Evolutionary conservation across 768 basidiomycete species (phyloP).

Genomic region (Tulasnella sp.): DNA sequence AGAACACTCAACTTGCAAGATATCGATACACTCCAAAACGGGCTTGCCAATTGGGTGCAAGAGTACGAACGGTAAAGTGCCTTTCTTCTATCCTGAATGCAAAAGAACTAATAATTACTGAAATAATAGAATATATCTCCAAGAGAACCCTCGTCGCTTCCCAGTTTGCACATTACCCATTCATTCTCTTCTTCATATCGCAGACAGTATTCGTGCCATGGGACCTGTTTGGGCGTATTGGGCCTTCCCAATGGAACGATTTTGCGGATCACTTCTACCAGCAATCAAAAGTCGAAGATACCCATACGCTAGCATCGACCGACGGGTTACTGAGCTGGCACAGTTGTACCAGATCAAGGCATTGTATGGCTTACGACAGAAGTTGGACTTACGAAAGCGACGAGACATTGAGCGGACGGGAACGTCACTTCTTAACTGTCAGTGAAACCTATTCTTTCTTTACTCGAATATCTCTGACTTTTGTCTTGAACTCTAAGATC

Average conservation of each 20-base stretch:
- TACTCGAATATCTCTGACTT: neutral
- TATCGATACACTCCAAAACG: neutral
- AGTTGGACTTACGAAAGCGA: neutral
- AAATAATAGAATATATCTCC: neutral
- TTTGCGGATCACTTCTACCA: neutral
- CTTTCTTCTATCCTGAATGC: neutral
- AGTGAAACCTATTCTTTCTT: neutral
- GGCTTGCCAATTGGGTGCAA: neutral
- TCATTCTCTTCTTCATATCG: neutral
- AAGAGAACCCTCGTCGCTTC: neutral
- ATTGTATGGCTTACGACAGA: neutral
- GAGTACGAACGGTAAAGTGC: neutral
- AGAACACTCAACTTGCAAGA: neutral
- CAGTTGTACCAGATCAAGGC: neutral
- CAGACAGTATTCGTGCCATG: neutral
- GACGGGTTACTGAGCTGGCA: neutral
- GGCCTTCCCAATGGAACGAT: constrained; percentile 7
- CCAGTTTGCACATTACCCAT: neutral
- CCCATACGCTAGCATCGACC: neutral
- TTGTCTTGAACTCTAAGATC: neutral
- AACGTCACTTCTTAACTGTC: neutral
- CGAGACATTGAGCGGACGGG: neutral
- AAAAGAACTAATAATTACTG: neutral
- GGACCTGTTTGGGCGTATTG: constrained; percentile 7
- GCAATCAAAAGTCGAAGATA: neutral